Percentiles rank a stretch among this genome's conserved stretches.
Conservation (phyloP, 768 basidiomycete genomes). For the Symmetrospora coprosmae region DNA sequence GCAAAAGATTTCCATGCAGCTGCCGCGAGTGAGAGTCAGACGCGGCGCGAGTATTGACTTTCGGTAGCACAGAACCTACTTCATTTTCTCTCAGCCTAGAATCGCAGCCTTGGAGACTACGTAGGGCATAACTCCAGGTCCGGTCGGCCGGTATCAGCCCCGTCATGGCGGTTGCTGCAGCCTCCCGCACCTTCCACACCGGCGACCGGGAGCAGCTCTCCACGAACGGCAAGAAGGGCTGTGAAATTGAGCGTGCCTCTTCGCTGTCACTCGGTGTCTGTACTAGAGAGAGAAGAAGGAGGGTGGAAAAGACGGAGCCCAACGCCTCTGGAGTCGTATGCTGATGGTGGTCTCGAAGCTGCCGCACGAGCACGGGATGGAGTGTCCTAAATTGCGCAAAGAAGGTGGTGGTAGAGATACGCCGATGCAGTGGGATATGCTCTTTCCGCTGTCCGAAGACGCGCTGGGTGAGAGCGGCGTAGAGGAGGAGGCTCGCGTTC, state of each 20-base stretch:
- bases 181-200: constrained; percentile 21
- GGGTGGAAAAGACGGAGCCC: constrained; percentile 11
- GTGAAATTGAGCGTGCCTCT: background rate
- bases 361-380: background rate
- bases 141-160: background rate
- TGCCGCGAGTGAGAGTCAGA: no score
- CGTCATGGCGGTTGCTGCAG: constrained; percentile 10
- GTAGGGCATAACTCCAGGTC: background rate
- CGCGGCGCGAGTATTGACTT: background rate
- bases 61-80: background rate
- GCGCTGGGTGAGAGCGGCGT: constrained; percentile 19
- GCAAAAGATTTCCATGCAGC: background rate
- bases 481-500: constrained; percentile 20
- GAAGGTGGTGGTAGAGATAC: constrained; percentile 7
- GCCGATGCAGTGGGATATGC: background rate
- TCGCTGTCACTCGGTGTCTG: background rate
- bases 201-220: background rate
- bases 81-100: no score
- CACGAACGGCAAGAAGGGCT: constrained; percentile 2
- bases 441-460: constrained; percentile 8
- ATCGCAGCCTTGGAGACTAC: background rate
- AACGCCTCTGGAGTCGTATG: background rate
- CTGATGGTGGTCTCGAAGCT: background rate
- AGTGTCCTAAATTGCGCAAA: constrained; percentile 1
- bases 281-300: constrained; percentile 20